Evolutionary conservation across 805 yeast species (phyloP).

Genomic region (Brettanomyces nanus): DNA sequence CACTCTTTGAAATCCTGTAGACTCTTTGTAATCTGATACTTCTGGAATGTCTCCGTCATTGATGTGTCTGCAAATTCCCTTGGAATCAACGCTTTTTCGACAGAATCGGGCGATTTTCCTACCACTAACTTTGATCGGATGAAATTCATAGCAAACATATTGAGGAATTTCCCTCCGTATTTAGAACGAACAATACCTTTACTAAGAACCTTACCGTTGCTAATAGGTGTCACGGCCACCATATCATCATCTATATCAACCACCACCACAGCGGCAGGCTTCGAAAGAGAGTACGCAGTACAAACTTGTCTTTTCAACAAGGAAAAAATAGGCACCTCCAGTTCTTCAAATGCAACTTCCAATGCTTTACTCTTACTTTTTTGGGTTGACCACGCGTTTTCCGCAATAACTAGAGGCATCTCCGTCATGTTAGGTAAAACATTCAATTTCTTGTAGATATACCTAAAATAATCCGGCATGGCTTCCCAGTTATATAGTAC

Average conservation of each 20-base stretch:
- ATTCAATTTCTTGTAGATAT: conserved; percentile 47
- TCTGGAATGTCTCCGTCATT: conserved; percentile 30
- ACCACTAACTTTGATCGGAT: conserved; percentile 28
- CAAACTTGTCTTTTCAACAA: conserved; percentile 72
- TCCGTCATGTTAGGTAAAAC: conserved; percentile 41
- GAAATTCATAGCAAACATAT: conserved; percentile 49
- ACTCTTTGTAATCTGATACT: conserved; percentile 32
- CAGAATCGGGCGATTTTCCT: conserved; percentile 19
- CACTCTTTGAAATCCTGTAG: conserved; percentile 41
- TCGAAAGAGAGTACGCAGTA: conserved; percentile 69
- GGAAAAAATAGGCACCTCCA: conserved; percentile 70
- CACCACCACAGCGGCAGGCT: conserved; percentile 63
- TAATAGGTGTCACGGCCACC: conserved; percentile 65
- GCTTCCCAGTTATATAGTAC: conserved; percentile 67
- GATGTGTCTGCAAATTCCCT: conserved; percentile 18
- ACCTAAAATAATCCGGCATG: conserved; percentile 57
- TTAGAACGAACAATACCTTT: conserved; percentile 60
- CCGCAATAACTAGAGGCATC: conserved; percentile 51
- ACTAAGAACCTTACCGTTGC: conserved; percentile 63
- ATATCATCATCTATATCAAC: conserved; percentile 72
- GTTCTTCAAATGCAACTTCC: conserved; percentile 67
- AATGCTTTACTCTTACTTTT: conserved; percentile 49
- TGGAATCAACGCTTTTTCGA: conserved; percentile 24
- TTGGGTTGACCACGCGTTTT: conserved; percentile 59
- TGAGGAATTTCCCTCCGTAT: conserved; percentile 81